A percentile compares a stretch with the other conserved stretches of the same genome.
Conservation (phyloP, 331 rosid genomes). For the Quercus phellos region DNA sequence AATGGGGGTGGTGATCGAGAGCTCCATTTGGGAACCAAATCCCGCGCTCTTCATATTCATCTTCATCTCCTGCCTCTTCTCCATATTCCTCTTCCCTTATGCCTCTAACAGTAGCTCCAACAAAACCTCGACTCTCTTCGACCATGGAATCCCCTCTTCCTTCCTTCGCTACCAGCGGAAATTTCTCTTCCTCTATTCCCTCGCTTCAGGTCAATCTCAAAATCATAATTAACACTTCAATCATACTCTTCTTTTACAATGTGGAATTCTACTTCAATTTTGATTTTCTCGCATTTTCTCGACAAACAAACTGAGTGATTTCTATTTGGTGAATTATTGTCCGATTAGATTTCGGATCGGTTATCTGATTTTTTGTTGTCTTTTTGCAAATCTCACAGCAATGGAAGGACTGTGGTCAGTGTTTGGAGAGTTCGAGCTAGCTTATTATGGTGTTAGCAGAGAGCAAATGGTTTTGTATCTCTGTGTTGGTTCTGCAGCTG, state of each 20-base stretch:
- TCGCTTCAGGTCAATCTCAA: constrained; percentile 63
- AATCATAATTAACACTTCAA: neutral
- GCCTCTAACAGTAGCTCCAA: constrained; percentile 29
- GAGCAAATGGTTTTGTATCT: constrained; percentile 56
- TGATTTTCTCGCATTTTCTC: constrained; percentile 9
- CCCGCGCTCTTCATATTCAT: constrained; percentile 55
- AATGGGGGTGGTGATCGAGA: constrained; percentile 82
- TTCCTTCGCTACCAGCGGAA: constrained; percentile 64
- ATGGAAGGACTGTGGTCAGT: constrained; percentile 79
- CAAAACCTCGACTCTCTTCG: constrained; percentile 56
- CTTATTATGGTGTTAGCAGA: constrained; percentile 53
- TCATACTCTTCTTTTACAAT: neutral
- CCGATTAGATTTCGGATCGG: constrained; percentile 10
- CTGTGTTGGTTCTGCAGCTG: constrained; percentile 63
- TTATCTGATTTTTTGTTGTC: constrained; percentile 24
- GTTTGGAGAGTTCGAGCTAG: constrained; percentile 72
- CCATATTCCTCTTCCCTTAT: constrained; percentile 51
- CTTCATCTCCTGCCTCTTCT: constrained; percentile 56
- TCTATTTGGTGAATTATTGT: neutral
- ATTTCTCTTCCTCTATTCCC: constrained; percentile 61
- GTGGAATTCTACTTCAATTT: neutral
- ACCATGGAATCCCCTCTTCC: constrained; percentile 65
- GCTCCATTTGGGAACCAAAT: constrained; percentile 80
- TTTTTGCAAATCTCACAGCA: constrained; percentile 34
- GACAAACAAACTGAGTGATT: constrained; percentile 1